Base-by-base conservation (phyloP, 1,139 yeast species). In the Meyerozyma guilliermondii region DNA sequence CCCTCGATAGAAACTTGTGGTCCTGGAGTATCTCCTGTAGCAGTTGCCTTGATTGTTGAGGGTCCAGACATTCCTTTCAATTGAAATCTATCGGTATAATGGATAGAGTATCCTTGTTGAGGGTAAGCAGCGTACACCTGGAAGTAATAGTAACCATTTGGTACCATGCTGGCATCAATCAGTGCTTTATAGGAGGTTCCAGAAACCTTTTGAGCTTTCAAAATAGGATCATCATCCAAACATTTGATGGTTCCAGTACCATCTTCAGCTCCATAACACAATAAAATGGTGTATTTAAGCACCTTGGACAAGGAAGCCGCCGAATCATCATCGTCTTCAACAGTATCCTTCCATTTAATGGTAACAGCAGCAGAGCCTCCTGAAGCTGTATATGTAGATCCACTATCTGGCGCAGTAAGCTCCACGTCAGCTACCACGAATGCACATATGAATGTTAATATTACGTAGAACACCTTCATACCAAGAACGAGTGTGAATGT, bases 41-140 rank as follows among this genome's bases (percentile, higher is more conserved):
- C 59, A 14, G 71, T 62, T 5, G 30, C 39, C 11, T 20, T 35
- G 38, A 35, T 59, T 6, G 50, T 49, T 11, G 65, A 51, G 1
- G 80, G 46, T 30, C 96, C 96, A 1, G 77, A 60, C 95, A 89
- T 86, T 11, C 83, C 89, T 0, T 71, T 61, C 48, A 89, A 68
- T 36, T 61, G 50, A 63, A 89, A 85, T 55, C 95, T 71, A 30
- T 76, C 71, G 1, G 94, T 62, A 62, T 89, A 89, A 55, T 83
- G 87, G 51, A 79, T 81, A n/a, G 91, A 71, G 52, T 62, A 63
- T 13, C 82, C 83, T n/a, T 59, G 61, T 2, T 29, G 31, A 2
- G 53, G 42, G 45, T 65, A 72, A 8, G 54, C 47, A 9, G 76
- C 61, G 50, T 71, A 78, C 34, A 89, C 59, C 63, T 89, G 96